These are phyloP conservation scores for Prasinococcaceae sp. DNA, from an alignment of 139 green algal genomes.

Conservation along the genomic window DNA sequence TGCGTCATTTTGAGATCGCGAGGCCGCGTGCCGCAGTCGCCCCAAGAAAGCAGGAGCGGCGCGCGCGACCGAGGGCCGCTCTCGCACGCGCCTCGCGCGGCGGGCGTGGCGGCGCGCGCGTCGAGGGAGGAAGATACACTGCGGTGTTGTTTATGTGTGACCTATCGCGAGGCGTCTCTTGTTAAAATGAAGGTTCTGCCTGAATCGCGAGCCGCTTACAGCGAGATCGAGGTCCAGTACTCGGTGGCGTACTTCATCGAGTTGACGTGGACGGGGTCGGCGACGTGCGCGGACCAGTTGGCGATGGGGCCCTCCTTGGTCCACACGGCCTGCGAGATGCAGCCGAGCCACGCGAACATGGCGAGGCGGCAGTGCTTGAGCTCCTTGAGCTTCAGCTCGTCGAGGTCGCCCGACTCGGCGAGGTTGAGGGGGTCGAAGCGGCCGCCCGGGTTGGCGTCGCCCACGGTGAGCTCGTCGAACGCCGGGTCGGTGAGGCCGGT, in stretches of 20 bases:
- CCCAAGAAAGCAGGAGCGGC: too few species aligned
- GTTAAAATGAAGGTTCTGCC: too few species aligned
- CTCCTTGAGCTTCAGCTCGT: conserved; percentile 23
- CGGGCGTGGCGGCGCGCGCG: too few species aligned
- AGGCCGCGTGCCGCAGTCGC: too few species aligned
- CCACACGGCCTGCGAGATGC: conserved; percentile 10
- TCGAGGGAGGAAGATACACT: too few species aligned
- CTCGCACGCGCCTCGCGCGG: too few species aligned
- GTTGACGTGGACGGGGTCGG: conserved; percentile 22
- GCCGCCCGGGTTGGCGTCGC: conserved; percentile 16
- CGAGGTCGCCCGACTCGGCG: conserved; percentile 13
- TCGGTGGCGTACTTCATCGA: conserved; percentile 6
- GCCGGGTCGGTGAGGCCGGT: conserved; percentile 9
- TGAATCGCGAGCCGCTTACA: too few species aligned
- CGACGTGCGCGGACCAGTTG: conserved; percentile 21
- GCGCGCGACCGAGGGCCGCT: too few species aligned
- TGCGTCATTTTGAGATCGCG: too few species aligned
- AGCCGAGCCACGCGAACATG: conserved; percentile 19
- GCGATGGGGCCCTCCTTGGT: conserved; percentile 23
- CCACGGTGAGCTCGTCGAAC: conserved; percentile 13
- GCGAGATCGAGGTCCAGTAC: too few species aligned
- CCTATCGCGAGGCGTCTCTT: too few species aligned
- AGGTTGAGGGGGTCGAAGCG: conserved; percentile 18
- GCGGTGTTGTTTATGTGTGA: too few species aligned
- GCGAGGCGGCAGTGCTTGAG: conserved; percentile 18